Evolutionary conservation across 2,329 filamentous ascomycete species (phyloP).

Genomic region (Biscogniauxia marginata): DNA sequence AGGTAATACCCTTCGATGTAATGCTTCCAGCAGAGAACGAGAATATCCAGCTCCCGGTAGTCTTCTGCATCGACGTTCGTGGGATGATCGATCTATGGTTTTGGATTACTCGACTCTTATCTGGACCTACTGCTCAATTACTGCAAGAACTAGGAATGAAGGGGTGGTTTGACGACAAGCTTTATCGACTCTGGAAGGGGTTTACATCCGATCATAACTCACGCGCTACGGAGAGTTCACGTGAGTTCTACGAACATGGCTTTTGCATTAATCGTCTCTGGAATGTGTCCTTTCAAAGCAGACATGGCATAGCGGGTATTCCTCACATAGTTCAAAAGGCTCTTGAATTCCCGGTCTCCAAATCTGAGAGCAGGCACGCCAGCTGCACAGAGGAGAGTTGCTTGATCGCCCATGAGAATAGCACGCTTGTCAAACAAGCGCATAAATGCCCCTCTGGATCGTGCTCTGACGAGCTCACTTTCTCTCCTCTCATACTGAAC

Average conservation of each 20-base stretch:
- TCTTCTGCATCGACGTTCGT: conserved; percentile 7
- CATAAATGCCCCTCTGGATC: conserved; percentile 7
- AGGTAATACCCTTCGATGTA: too few relatives aligned
- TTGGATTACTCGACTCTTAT: conserved; percentile 3
- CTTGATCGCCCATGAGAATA: conserved; percentile 6
- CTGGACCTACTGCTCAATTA: conserved; percentile 3
- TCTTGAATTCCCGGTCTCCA: conserved; percentile 3
- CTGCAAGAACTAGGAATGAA: conserved; percentile 8
- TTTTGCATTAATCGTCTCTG: conserved; percentile 12
- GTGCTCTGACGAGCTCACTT: conserved; percentile 6
- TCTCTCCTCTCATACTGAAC: conserved; percentile 4
- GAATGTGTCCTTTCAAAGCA: conserved; percentile 11
- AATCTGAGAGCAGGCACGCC: conserved; percentile 6
- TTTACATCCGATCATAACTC: conserved; percentile 6
- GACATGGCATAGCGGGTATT: conserved; percentile 8
- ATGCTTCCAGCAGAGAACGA: too few relatives aligned
- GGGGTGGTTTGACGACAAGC: background rate
- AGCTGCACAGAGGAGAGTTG: conserved; percentile 8
- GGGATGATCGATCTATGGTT: conserved; percentile 10
- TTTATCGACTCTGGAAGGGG: conserved; percentile 6
- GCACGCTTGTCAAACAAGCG: conserved; percentile 8
- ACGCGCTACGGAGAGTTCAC: conserved; percentile 6
- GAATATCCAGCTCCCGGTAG: conserved; percentile 1
- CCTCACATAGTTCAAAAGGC: conserved; percentile 8
- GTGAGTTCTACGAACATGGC: conserved; percentile 7